Evolutionary conservation across 2,329 filamentous ascomycete genomes (phyloP), one percentile per base, ranked within the genome.

Genomic region (Xylaria sp.): DNA sequence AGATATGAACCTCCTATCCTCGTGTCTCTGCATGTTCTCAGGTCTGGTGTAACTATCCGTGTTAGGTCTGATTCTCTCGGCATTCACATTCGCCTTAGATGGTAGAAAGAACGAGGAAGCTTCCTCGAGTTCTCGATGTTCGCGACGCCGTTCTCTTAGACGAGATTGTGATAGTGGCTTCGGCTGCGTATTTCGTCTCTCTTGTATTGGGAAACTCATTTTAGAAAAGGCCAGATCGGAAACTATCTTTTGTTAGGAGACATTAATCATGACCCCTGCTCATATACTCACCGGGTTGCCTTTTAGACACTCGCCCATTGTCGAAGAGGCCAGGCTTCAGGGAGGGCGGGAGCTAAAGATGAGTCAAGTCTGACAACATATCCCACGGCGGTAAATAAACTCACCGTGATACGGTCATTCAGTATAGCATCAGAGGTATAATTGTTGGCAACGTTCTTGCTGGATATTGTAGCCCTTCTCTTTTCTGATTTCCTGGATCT

Each of bases 371-470:
- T 18, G 24, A 44, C 18, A 19, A 34, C 17, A 39, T 13, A 26
- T n/a, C 1, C 7, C 17, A 41, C 17, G 6, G 39, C 17, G 29
- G 29, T 13, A 7, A 20, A n/a, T 40, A 21, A 39, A 47, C 75
- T 62, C 66, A 84, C 82, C 16, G 81, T 84, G 48, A 85, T 69
- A 8, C 80, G 76, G n/a, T 76, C 71, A 44, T 75, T 74, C 9
- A 76, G 68, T 39, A 88, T 76, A 47, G 78, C 79, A 2, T 76
- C 68, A 1, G 85, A 85, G 11, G 72, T 72, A 57, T 88, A 89
- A 18, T 79, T 79, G 6, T 75, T 69, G 68, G 85, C 79, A 7
- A 86, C 72, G 39, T 80, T 77, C 48, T 74, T 75, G 13, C 74
- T 68, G 0, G 73, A 73, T 5, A 66, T 63, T 34, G 74, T 55